Base-by-base conservation (phyloP, 139 green algal species). In the Coccomyxa sp. region DNA sequence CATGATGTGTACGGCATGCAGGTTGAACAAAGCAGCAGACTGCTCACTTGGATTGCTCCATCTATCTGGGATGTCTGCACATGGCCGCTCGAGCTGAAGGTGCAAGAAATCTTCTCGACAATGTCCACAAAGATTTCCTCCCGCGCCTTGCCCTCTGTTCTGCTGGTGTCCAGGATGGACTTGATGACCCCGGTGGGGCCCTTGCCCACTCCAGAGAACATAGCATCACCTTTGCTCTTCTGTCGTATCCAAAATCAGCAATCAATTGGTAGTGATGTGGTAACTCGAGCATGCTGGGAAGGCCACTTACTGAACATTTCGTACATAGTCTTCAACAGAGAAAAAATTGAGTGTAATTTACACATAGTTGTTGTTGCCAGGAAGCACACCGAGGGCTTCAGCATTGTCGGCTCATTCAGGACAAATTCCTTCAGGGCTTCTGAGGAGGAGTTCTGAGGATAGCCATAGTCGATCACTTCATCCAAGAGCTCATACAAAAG, bases 71-170 rank as follows among this genome's bases (percentile, higher is more conserved):
- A 93, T 14, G 88, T 90, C 74, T 95, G 89, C 57, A 97, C 85
- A 83, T 95, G 92, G 27, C 97, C 96, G 21, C 75, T 86, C 25
- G 94, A 85, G 68, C 95, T 96, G 89, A 99, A 99, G 58, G 94
- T 97, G 81, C 93, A 93, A 13, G 87, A 95, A 66, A 99, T 83
- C 25, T 95, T 95, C 91, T 99, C 97, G 45, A 99, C 94, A 58
- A 99, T 93, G 85, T 99, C 97, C 51, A 99, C 96, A 87, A 98
- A 99, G 67, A 99, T 98, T 90, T 99, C 97, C 67, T 98, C 94
- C 0, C 90, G 84, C 25, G 83, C 75, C 57, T 63, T 76, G 67
- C 86, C 87, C 77, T 94, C 91, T 13, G 94, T 96, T 4, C 94
- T 86, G 16, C 76, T 85, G 0, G 95, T 98, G 86, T 96, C 93